Percentiles rank a stretch among this genome's conserved stretches.
These are phyloP conservation scores for Arctium lappa DNA, from an alignment of 129 eudicot species.

Conservation along the genomic window DNA sequence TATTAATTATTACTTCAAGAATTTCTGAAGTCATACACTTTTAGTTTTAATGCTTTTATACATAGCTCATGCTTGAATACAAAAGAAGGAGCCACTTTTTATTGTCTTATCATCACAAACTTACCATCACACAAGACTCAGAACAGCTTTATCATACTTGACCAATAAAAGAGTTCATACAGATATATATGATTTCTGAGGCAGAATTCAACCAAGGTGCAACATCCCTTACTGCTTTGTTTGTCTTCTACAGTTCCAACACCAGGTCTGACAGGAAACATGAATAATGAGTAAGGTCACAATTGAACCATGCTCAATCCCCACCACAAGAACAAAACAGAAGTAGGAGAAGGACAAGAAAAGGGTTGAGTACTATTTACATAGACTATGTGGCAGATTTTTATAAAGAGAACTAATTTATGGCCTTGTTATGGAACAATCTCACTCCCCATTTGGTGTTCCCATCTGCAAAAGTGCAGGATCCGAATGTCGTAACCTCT, in stretches of 20 bases:
- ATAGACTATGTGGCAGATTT: no score
- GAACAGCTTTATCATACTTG: slow-evolving; percentile 11
- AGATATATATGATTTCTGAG: slow-evolving; percentile 5
- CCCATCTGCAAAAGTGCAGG: no score
- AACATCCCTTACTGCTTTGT: slow-evolving; percentile 17
- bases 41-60: neutral
- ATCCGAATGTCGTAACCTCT: no score
- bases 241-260: slow-evolving; percentile 65
- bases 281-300: neutral
- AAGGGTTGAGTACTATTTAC: no score
- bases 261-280: slow-evolving; percentile 55
- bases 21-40: neutral
- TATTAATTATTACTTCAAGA: neutral
- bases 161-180: neutral
- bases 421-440: no score
- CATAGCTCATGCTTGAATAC: slow-evolving; percentile 15
- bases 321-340: no score
- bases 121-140: slow-evolving; percentile 18
- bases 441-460: no score
- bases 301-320: no score
- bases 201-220: neutral
- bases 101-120: slow-evolving; percentile 14
- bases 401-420: no score
- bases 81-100: neutral
- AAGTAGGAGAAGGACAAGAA: no score